Conservation (phyloP, 2,329 filamentous ascomycete species). For the Cladophialophora yegresii region DNA sequence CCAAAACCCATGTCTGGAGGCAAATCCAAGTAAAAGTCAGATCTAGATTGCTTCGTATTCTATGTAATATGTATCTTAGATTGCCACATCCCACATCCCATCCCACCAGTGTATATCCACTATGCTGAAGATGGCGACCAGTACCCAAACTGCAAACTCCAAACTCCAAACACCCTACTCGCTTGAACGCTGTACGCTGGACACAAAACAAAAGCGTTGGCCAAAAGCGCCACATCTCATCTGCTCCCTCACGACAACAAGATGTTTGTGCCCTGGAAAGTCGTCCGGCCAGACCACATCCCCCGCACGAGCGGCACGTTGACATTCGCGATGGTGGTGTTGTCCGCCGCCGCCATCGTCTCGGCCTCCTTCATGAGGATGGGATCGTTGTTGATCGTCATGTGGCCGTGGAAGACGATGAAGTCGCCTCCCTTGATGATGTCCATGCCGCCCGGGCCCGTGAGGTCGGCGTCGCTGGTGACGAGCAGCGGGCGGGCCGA, state of each 20-base stretch:
- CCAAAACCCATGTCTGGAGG: neutral
- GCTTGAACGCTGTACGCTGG: constrained; percentile 27
- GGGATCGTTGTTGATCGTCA: constrained; percentile 31
- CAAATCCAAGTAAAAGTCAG: neutral
- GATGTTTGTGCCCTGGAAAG: constrained; percentile 26
- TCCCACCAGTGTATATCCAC: neutral
- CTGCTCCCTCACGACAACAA: constrained; percentile 13
- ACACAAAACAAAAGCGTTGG: neutral
- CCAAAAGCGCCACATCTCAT: neutral
- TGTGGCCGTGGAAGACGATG: constrained; percentile 35
- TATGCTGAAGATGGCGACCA: neutral
- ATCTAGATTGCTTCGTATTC: neutral
- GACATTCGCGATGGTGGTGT: constrained; percentile 22
- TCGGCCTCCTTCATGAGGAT: constrained; percentile 20
- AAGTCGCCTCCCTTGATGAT: constrained; percentile 33
- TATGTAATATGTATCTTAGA: no score
- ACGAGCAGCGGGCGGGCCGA: constrained; percentile 41
- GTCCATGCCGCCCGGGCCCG: constrained; percentile 35
- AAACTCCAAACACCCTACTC: neutral
- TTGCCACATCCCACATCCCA: no score
- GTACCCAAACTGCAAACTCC: no score
- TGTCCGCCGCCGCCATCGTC: constrained; percentile 14
- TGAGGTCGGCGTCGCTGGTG: constrained; percentile 38
- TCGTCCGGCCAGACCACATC: constrained; percentile 31
- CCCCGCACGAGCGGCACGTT: constrained; percentile 29